Evolutionary conservation across 148 eudicot species (phyloP), one percentile per base, ranked within the genome.

Genomic region (Tetragonia tetragonoides): DNA sequence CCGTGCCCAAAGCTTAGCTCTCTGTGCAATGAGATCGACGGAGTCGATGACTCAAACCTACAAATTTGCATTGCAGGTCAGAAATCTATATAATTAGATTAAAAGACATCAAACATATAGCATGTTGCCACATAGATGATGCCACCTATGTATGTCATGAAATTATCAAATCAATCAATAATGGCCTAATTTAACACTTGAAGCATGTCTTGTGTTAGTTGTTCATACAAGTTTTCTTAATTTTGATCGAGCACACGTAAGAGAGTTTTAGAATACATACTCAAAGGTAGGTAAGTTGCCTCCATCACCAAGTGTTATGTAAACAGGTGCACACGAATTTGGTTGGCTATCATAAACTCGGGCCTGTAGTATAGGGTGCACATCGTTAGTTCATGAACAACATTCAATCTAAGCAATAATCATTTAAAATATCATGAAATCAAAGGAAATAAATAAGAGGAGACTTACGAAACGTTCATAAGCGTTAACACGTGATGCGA

Each of bases 1-100:
- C 98, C 98, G 73, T 94, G 97, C 39, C 98, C 98, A 41, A 94
- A 89, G 87, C 92, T 92, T 69, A 95, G 79, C 82, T 94, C 97
- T 54, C 89, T 77, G 60, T 79, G 90, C 16, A 88, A 10, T 28
- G 98, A 91, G 37, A 88, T 92, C 7, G 88, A 72, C 9, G 91
- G 90, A n/a, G 82, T 81, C 0, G 88, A 87, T 57, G 84, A 62
- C 76, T 85, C 89, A 60, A 88, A 92, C 84, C 98, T 94, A 46
- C 37, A 76, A 61, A 28, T 47, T 49, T 42, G 7, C 40, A 3
- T 21, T 47, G 57, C 6, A 44, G 15, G 6, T 10, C 14, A 37
- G 34, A 28, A 28, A 28, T 28, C 34, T 28, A 28, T 28, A 28
- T 28, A 28, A 28, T 28, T 28, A 28, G 34, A 28, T 28, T 28